A percentile compares a stretch with the other conserved stretches of the same genome.
phyloP scores from a whole-genome alignment of 208 protist genomes.

The Trypanosoma theileri region DNA sequence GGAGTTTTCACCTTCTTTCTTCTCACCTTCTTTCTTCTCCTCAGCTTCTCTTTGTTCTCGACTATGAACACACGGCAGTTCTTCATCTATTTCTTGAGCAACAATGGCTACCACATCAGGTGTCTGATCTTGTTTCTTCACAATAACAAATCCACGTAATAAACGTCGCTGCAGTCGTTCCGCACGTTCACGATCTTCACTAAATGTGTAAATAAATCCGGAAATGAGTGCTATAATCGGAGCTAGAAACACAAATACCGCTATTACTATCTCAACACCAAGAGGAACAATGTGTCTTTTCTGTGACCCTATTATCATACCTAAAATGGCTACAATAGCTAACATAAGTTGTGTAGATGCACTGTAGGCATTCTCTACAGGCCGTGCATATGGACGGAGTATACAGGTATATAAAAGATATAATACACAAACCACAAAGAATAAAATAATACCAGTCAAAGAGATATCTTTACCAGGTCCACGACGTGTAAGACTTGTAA shows the following conservation, averaged over 20 bases:
- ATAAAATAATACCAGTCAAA: slow-evolving; percentile 52
- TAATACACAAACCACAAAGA: slow-evolving; percentile 41
- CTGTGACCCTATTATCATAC: slow-evolving; percentile 29
- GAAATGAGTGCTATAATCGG: slow-evolving; percentile 49
- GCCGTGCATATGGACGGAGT: slow-evolving; percentile 48
- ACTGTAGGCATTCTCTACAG: slow-evolving; percentile 54
- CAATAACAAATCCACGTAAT: slow-evolving; percentile 19
- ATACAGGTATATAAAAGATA: slow-evolving; percentile 36
- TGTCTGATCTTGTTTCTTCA: not conserved
- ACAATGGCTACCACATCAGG: not conserved
- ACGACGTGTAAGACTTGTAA: slow-evolving; percentile 36
- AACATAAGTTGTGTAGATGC: slow-evolving; percentile 47
- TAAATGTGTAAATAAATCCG: slow-evolving; percentile 49
- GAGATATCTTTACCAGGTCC: slow-evolving; percentile 12
- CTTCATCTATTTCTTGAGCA: not conserved
- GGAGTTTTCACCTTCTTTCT: too few species aligned
- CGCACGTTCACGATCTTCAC: slow-evolving; percentile 43
- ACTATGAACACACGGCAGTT: not conserved
- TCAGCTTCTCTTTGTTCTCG: too few species aligned
- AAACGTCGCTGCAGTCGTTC: slow-evolving; percentile 50
- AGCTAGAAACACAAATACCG: slow-evolving; percentile 40
- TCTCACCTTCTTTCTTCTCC: too few species aligned
- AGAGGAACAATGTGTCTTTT: slow-evolving; percentile 23
- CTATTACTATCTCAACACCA: slow-evolving; percentile 36
- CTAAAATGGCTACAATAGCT: slow-evolving; percentile 35